A percentile compares a stretch with the other conserved stretches of the same genome.
These are phyloP conservation scores for Cenchrus purpureus DNA, from an alignment of 176 grass and related monocot genomes.

Conservation along the genomic window DNA sequence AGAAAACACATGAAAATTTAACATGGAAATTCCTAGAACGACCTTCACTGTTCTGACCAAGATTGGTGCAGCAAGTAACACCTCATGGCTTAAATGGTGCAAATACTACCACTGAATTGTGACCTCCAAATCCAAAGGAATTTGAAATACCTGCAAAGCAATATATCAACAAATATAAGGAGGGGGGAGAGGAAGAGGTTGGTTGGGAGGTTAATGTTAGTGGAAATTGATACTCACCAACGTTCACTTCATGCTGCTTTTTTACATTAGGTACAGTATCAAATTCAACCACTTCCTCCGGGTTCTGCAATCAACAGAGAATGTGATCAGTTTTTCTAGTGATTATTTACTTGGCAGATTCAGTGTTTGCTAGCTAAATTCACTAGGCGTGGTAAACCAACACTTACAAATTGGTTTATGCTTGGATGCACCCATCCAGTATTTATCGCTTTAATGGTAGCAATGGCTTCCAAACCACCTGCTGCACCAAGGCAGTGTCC, in stretches of 20 bases:
- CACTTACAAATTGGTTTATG: conserved; percentile 99
- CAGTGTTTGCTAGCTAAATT: neutral
- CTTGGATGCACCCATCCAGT: conserved; percentile 97
- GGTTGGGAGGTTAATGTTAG: neutral
- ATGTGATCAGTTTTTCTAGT: conserved; percentile 12
- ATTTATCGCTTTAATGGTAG: conserved; percentile 90
- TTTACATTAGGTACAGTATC: conserved; percentile 93
- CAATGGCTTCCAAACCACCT: conserved; percentile 97
- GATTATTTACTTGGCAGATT: neutral
- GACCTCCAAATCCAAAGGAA: conserved; percentile 97
- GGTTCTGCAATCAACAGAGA: conserved; percentile 58
- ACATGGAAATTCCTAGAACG: conserved; percentile 23
- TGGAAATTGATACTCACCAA: conserved; percentile 64
- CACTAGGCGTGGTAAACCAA: neutral
- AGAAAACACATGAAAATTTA: conserved; percentile 29
- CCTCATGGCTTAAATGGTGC: conserved; percentile 91
- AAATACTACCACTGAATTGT: conserved; percentile 96
- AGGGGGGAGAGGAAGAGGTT: neutral
- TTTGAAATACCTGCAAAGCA: conserved; percentile 80
- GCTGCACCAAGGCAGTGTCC: conserved; percentile 98
- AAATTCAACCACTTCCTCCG: conserved; percentile 83
- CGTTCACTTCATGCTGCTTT: conserved; percentile 91
- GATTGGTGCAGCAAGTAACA: conserved; percentile 36
- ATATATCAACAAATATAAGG: conserved; percentile 31
- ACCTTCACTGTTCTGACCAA: conserved; percentile 24